phyloP scores from a whole-genome alignment of 1,284 basidiomycete species.

The Austroboletus niveus region DNA sequence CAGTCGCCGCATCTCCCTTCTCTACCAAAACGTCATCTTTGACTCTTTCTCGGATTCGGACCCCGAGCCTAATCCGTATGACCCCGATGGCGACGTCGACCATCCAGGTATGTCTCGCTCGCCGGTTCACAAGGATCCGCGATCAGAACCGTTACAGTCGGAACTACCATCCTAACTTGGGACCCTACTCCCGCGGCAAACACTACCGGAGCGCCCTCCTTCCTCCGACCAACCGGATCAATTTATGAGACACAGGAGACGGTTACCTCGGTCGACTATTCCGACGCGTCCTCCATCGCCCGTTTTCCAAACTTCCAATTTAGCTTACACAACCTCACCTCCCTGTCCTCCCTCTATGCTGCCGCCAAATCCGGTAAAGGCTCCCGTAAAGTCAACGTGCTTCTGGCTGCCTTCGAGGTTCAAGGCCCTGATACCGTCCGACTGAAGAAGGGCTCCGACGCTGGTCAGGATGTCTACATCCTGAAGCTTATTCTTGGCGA shows the following conservation, averaged over 20 bases:
- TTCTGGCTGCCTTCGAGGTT: slow-evolving; percentile 67
- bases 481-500: slow-evolving; percentile 68
- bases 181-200: slow-evolving; percentile 40
- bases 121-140: slow-evolving; percentile 6
- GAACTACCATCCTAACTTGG: slow-evolving; percentile 55
- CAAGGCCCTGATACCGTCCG: slow-evolving; percentile 67
- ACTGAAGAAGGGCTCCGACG: slow-evolving; percentile 62
- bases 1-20: slow-evolving; percentile 56
- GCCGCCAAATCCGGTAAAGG: slow-evolving; percentile 24
- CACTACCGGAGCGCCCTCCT: slow-evolving; percentile 23
- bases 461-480: slow-evolving; percentile 63
- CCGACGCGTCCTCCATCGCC: slow-evolving; percentile 62
- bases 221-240: slow-evolving; percentile 34
- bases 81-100: slow-evolving; percentile 11
- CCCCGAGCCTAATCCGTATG: slow-evolving; percentile 6
- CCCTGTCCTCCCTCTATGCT: slow-evolving; percentile 40
- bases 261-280: slow-evolving; percentile 45
- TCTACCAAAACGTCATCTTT: slow-evolving; percentile 69
- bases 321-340: slow-evolving; percentile 52
- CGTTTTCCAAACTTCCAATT: slow-evolving; percentile 69
- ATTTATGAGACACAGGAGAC: slow-evolving; percentile 47
- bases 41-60: slow-evolving; percentile 40
- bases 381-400: slow-evolving; percentile 48
- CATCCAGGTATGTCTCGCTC: slow-evolving; percentile 19
- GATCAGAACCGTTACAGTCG: slow-evolving; percentile 31